Evolutionary conservation across 768 basidiomycete species (phyloP), one percentile per base, ranked within the genome.

Genomic region (Rhizopogon vinicolor): DNA sequence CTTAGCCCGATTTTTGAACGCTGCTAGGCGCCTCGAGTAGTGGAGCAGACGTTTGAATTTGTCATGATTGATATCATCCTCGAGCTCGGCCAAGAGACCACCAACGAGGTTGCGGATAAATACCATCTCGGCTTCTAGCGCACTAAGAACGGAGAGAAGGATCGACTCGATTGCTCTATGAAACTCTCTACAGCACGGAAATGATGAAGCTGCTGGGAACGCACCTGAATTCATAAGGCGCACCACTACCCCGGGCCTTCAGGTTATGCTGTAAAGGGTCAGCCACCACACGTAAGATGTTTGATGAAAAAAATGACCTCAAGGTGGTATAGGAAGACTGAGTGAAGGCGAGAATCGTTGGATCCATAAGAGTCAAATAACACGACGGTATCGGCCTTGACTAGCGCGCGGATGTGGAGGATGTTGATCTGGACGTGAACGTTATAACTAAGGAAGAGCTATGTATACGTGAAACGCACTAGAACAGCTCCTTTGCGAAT

Each of bases 81-180:
- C 96, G 50, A 98, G 80, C 69, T 96, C 95, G 16, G 91, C 91
- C 31, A 98, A 76, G 9, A 98, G 76, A 3, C 92, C 89, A 51
- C 91, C 90, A 51, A 98, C 90, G 39, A 97, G 84, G 58, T 89
- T 88, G 35, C 95, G 85, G 51, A 93, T 91, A 66, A 95, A 95
- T 13, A 88, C 88, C 89, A 98, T 90, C 73, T 98, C 96, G 33
- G 93, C 93, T 73, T 98, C 96, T 22, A 98, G 77, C 5, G 96
- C 94, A 60, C 89, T 91, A 54, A 95, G 74, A 9, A 96, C 92
- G 41, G 93, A 96, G 41, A 96, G 81, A 42, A 98, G 77, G 55
- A 97, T 86, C 1, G 94, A 95, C 63, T 98, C 96, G 40, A 98
- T 78, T 3, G 96, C 96, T 53, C 95, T 94, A 66, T n/a, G 54